phyloP scores from a whole-genome alignment of 1,284 basidiomycete species.

The Thelephora terrestris region DNA sequence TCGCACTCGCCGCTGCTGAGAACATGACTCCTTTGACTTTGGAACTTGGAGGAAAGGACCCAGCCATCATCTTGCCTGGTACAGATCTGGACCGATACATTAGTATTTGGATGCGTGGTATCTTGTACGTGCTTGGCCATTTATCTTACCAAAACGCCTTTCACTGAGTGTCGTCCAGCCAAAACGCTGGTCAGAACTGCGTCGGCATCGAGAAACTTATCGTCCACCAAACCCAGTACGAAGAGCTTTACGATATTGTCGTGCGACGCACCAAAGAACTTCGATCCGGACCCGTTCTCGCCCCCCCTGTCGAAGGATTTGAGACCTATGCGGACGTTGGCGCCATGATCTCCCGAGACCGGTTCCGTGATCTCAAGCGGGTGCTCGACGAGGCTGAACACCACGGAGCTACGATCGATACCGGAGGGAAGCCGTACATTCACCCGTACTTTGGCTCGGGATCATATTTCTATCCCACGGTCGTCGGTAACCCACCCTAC shows the following conservation, averaged over 20 bases:
- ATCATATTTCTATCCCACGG: constrained; percentile 80
- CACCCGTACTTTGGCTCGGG: constrained; percentile 63
- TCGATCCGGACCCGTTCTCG: constrained; percentile 60
- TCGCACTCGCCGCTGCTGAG: constrained; percentile 74
- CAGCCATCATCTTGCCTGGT: constrained; percentile 63
- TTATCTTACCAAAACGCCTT: constrained; percentile 2
- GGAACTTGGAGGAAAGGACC: constrained; percentile 85
- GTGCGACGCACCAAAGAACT: constrained; percentile 53
- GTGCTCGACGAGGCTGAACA: constrained; percentile 65
- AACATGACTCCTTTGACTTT: constrained; percentile 85
- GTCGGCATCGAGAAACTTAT: constrained; percentile 93
- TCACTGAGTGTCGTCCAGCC: constrained; percentile 34
- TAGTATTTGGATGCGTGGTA: constrained; percentile 76
- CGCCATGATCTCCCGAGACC: constrained; percentile 62
- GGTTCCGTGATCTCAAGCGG: constrained; percentile 65
- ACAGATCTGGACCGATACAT: constrained; percentile 64
- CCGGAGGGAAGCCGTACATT: constrained; percentile 53
- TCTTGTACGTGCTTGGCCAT: constrained; percentile 55
- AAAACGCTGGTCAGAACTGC: constrained; percentile 93
- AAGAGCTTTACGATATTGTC: constrained; percentile 61
- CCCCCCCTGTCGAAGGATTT: constrained; percentile 52
- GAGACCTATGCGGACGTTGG: constrained; percentile 69
- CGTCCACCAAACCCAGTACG: constrained; percentile 69
- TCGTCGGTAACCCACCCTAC: constrained; percentile 74
- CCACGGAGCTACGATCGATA: constrained; percentile 59